Base-by-base conservation (phyloP, 2,329 filamentous ascomycete species). In the Sarocladium oryzae region DNA sequence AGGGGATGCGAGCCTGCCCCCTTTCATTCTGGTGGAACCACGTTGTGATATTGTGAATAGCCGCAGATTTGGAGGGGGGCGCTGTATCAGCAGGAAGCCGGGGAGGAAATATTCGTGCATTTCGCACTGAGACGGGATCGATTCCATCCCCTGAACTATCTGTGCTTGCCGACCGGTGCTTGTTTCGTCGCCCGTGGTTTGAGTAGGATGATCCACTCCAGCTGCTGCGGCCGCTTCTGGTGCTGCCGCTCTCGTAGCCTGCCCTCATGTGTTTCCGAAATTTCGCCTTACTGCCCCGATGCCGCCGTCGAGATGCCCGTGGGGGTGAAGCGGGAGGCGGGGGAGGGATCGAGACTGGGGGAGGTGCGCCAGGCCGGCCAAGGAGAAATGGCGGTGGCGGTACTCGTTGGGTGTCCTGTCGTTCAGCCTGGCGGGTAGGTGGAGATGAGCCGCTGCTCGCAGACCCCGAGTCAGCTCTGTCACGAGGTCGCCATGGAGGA, bases 41-140 rank as follows among this genome's bases (percentile, higher is more conserved):
- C 3, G 43, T 20, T 10, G 26, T 48, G 43, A 48, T 48, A 16
- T 48, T 48, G 16, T 48, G 43, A 21, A 48, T 48, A 7, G 43
- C 43, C 16, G 28, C 43, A 6, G 28, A 48, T 26, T 48, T 48
- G 20, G 16, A 30, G 13, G 43, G 26, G 3, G 24, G 26, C 3
- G 28, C 28, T 4, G 28, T 48, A 4, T 21, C 43, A 32, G 43
- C 43, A 7, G 43, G 43, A 23, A 48, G 26, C 10, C 43, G 43
- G 15, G 43, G 43, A 8, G 43, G 43, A 21, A 48, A 48, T 4
- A 32, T 26, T 7, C 43, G 43, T 21, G 43, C 43, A 23, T 48
- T 48, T 3, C 43, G 43, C 10, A 26, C 43, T 9, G 43, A 48
- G 13, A 48, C 18, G 18, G 43, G 43, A 15, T 48, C 43, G 18